A percentile compares a stretch with the other conserved stretches of the same genome.
Conservation (phyloP, 805 yeast species). For the Yamadazyma philogaea region DNA sequence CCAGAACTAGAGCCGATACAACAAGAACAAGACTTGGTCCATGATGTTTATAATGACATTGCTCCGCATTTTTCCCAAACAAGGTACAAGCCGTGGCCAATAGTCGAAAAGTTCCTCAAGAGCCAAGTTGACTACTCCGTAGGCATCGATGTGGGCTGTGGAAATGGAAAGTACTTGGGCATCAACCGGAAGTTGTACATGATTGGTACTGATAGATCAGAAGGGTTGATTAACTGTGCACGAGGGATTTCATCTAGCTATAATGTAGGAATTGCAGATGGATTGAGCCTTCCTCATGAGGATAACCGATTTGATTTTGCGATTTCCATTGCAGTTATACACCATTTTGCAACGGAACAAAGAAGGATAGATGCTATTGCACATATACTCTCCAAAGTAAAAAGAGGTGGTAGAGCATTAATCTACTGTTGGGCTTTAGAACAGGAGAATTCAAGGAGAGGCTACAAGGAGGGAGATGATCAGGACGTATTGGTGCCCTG, state of each 20-base stretch:
- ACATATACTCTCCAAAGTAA: conserved; percentile 62
- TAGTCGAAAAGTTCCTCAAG: conserved; percentile 69
- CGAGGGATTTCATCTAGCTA: conserved; percentile 35
- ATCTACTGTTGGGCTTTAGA: conserved; percentile 97
- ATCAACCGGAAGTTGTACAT: conserved; percentile 67
- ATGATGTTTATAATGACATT: conserved; percentile 87
- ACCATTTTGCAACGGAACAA: conserved; percentile 84
- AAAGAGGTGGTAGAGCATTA: conserved; percentile 62
- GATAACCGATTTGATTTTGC: conserved; percentile 68
- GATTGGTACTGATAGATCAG: conserved; percentile 73
- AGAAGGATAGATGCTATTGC: conserved; percentile 74
- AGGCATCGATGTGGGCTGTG: conserved; percentile 95
- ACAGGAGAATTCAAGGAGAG: conserved; percentile 82
- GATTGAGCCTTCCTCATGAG: conserved; percentile 49
- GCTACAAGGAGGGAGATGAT: conserved; percentile 86
- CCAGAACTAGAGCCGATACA: conserved; percentile 40
- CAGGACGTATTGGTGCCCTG: conserved; percentile 96
- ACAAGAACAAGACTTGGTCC: conserved; percentile 79
- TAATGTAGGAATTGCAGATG: conserved; percentile 80
- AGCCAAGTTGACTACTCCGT: conserved; percentile 51
- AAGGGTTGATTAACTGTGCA: conserved; percentile 67
- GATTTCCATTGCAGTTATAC: conserved; percentile 91
- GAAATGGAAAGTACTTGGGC: conserved; percentile 87
- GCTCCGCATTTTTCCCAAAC: conserved; percentile 93
- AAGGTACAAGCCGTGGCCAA: conserved; percentile 96